phyloP scores from a whole-genome alignment of 1,284 basidiomycete species.

The Leccinum angustisporum region DNA sequence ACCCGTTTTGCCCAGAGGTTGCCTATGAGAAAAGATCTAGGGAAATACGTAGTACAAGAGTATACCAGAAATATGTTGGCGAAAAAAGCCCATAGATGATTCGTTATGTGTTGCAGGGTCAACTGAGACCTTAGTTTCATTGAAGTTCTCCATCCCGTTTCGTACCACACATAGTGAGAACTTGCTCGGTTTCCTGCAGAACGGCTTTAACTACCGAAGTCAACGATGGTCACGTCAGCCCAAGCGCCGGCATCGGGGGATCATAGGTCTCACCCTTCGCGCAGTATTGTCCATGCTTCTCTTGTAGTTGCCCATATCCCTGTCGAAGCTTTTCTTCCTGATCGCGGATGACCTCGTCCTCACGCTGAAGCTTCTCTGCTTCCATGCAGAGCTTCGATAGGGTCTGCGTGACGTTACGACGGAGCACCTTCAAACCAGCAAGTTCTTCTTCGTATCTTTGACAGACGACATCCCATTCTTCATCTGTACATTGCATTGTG shows the following conservation, averaged over 20 bases:
- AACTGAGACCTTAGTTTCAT: not conserved
- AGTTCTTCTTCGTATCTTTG: constrained; percentile 60
- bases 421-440: constrained; percentile 52
- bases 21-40: not conserved
- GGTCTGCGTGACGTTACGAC: constrained; percentile 53
- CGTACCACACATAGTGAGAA: constrained; percentile 46
- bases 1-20: not conserved
- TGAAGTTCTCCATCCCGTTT: constrained; percentile 38
- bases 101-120: not conserved
- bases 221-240: constrained; percentile 14
- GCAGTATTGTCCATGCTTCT: constrained; percentile 55
- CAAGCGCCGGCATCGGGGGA: not conserved
- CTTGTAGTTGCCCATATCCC: constrained; percentile 55
- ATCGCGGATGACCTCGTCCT: constrained; percentile 52
- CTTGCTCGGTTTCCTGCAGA: constrained; percentile 55
- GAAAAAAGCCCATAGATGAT: not conserved
- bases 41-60: not conserved
- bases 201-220: constrained; percentile 50
- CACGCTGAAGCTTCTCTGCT: constrained; percentile 53
- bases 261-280: constrained; percentile 49
- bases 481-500: constrained; percentile 34
- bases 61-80: not conserved
- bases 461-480: constrained; percentile 57
- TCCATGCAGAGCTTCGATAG: constrained; percentile 54
- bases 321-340: constrained; percentile 53